Evolutionary conservation across 2,329 filamentous ascomycete genomes (phyloP).

Genomic region (Diaporthe caulivora): DNA sequence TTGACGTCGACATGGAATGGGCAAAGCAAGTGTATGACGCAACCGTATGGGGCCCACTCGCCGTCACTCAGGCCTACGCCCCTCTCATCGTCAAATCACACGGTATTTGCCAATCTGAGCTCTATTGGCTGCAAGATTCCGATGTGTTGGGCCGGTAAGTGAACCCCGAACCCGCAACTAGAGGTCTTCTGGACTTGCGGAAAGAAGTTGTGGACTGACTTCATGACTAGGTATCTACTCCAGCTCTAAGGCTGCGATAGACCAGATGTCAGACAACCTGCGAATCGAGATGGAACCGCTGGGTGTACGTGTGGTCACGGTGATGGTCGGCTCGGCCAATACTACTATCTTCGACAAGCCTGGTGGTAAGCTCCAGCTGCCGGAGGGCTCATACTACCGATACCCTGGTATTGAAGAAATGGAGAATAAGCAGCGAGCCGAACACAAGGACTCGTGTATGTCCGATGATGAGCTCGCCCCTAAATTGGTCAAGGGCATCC

Average conservation of each 20-base stretch:
- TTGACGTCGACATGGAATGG: slow-evolving; percentile 24
- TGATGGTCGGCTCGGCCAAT: background rate
- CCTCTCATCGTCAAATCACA: slow-evolving; percentile 26
- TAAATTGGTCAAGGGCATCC: slow-evolving; percentile 19
- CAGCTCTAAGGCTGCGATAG: slow-evolving; percentile 2
- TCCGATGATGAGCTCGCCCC: slow-evolving; percentile 25
- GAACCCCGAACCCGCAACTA: background rate
- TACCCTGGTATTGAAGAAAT: slow-evolving; percentile 6
- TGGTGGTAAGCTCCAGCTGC: slow-evolving; percentile 17
- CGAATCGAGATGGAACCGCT: slow-evolving; percentile 5
- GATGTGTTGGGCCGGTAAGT: slow-evolving; percentile 29
- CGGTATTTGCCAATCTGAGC: slow-evolving; percentile 29
- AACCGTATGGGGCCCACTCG: slow-evolving; percentile 29
- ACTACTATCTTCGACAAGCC: slow-evolving; percentile 32
- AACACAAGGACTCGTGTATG: slow-evolving; percentile 24
- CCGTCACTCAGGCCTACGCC: slow-evolving; percentile 20
- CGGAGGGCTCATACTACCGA: slow-evolving; percentile 14
- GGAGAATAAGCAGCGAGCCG: slow-evolving; percentile 15
- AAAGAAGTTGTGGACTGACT: background rate
- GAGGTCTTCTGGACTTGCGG: background rate
- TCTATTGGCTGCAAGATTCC: slow-evolving; percentile 16
- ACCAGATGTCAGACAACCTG: background rate
- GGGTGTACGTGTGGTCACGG: background rate
- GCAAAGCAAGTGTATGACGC: slow-evolving; percentile 32
- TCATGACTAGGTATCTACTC: background rate